Evolutionary conservation across 768 basidiomycete genomes (phyloP).

Genomic region (Rhodotorula graminis): DNA sequence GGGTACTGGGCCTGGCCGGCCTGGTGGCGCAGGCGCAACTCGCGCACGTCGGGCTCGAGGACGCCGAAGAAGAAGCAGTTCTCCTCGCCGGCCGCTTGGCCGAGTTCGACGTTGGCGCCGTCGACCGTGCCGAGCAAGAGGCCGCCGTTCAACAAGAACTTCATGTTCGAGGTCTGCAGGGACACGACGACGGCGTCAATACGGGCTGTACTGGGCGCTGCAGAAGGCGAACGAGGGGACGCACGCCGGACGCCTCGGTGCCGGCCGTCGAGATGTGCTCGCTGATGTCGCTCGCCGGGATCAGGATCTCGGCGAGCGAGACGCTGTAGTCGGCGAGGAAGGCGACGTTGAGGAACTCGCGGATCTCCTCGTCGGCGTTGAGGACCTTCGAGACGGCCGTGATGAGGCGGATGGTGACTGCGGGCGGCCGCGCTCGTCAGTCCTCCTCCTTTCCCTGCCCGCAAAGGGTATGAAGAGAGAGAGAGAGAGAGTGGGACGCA

Average conservation of each 20-base stretch:
- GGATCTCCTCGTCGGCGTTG: slow-evolving; percentile 75
- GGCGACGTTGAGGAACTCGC: slow-evolving; percentile 74
- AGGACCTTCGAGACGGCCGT: slow-evolving; percentile 64
- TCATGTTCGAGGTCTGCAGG: slow-evolving; percentile 45
- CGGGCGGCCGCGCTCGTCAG: too few relatives aligned
- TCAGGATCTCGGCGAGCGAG: slow-evolving; percentile 40
- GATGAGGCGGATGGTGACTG: slow-evolving; percentile 82
- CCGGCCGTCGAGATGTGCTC: slow-evolving; percentile 92
- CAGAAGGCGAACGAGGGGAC: slow-evolving; percentile 54
- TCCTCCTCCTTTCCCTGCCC: too few relatives aligned
- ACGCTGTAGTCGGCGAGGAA: slow-evolving; percentile 91
- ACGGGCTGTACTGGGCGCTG: too few relatives aligned
- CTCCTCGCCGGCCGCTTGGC: slow-evolving; percentile 81
- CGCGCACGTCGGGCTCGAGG: slow-evolving; percentile 68
- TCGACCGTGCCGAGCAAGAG: slow-evolving; percentile 60
- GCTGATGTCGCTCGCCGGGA: slow-evolving; percentile 77
- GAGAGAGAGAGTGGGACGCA: too few relatives aligned
- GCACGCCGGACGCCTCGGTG: slow-evolving; percentile 44
- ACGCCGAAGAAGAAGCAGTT: slow-evolving; percentile 72
- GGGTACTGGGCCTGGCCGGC: slow-evolving; percentile 78
- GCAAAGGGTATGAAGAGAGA: too few relatives aligned
- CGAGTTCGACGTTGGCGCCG: slow-evolving; percentile 95
- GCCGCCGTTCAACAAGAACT: slow-evolving; percentile 83
- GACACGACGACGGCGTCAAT: background rate
- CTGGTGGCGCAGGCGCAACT: slow-evolving; percentile 75